Evolutionary conservation across 345 rosid species (phyloP).

Genomic region (Durio zibethinus): DNA sequence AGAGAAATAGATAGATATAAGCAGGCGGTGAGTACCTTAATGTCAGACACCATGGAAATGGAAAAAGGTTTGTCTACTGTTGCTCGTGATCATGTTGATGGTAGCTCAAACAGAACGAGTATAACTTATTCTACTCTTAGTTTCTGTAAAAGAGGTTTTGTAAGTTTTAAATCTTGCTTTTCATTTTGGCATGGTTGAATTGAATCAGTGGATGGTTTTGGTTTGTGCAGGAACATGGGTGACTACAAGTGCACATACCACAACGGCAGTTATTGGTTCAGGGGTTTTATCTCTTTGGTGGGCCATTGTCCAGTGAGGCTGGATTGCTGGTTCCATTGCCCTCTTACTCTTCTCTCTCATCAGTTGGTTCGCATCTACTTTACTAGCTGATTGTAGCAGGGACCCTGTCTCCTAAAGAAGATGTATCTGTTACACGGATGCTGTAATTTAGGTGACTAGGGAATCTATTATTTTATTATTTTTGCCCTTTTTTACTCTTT

Average conservation of each 20-base stretch:
- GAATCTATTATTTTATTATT: background rate
- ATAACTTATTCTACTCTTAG: background rate
- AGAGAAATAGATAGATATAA: background rate
- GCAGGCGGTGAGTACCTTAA: background rate
- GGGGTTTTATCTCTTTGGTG: conserved; percentile 41
- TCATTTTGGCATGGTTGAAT: background rate
- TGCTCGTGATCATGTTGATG: conserved; percentile 23
- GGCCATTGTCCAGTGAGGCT: conserved; percentile 41
- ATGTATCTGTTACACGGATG: conserved; percentile 26
- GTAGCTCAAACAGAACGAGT: conserved; percentile 31
- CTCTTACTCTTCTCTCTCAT: conserved; percentile 24
- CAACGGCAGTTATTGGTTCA: conserved; percentile 47
- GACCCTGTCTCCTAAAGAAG: conserved; percentile 29
- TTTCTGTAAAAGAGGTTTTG: too few species aligned
- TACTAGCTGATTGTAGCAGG: conserved; percentile 28
- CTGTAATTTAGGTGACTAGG: conserved; percentile 27
- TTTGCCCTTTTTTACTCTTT: background rate
- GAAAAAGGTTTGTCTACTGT: background rate
- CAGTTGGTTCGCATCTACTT: conserved; percentile 28
- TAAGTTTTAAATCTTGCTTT: background rate
- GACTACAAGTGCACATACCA: conserved; percentile 41
- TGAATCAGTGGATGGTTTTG: background rate
- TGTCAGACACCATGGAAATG: background rate
- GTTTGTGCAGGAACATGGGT: conserved; percentile 23
- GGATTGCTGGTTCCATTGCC: conserved; percentile 37